These are phyloP conservation scores for Hamigera avellanea DNA, from an alignment of 495 filamentous ascomycete species.

Conservation along the genomic window DNA sequence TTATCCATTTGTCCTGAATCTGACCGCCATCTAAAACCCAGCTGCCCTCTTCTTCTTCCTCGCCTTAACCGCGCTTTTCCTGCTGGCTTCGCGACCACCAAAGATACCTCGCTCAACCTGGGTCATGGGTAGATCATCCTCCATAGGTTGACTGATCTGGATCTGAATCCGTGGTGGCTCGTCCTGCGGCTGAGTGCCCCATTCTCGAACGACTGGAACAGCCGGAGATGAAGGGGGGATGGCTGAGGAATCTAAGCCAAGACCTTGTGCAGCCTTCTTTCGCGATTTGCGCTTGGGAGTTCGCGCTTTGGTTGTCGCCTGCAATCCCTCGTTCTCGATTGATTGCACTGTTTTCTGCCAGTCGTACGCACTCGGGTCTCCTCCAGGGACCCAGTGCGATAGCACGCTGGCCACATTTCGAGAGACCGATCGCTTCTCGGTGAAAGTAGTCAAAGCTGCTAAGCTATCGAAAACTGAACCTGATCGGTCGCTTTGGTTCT, in stretches of 20 bases:
- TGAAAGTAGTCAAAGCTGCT: constrained; percentile 20
- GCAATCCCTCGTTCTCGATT: constrained; percentile 11
- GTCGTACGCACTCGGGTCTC: constrained; percentile 25
- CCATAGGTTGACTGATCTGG: constrained; percentile 27
- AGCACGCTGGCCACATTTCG: constrained; percentile 22
- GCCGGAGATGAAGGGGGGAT: constrained; percentile 15
- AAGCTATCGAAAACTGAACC: constrained; percentile 8
- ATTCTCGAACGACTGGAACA: constrained; percentile 13
- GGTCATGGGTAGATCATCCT: constrained; percentile 28
- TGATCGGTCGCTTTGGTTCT: too few species aligned
- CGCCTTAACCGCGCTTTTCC: constrained; percentile 14
- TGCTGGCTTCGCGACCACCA: constrained; percentile 20
- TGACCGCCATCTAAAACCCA: constrained; percentile 26
- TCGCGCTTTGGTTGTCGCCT: constrained; percentile 8
- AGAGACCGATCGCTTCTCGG: constrained; percentile 11
- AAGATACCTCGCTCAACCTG: constrained; percentile 32
- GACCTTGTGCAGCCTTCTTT: constrained; percentile 12
- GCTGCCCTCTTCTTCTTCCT: constrained; percentile 32
- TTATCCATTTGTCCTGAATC: too few species aligned
- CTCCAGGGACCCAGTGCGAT: constrained; percentile 29
- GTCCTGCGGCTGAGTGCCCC: constrained; percentile 29
- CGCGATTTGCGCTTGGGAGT: constrained; percentile 13
- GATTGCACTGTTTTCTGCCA: constrained; percentile 22
- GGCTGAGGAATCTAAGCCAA: constrained; percentile 8
- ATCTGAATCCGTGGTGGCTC: constrained; percentile 8